Evolutionary conservation across 768 basidiomycete species (phyloP), one percentile per base, ranked within the genome.

Genomic region (Amanita pallidorosea): DNA sequence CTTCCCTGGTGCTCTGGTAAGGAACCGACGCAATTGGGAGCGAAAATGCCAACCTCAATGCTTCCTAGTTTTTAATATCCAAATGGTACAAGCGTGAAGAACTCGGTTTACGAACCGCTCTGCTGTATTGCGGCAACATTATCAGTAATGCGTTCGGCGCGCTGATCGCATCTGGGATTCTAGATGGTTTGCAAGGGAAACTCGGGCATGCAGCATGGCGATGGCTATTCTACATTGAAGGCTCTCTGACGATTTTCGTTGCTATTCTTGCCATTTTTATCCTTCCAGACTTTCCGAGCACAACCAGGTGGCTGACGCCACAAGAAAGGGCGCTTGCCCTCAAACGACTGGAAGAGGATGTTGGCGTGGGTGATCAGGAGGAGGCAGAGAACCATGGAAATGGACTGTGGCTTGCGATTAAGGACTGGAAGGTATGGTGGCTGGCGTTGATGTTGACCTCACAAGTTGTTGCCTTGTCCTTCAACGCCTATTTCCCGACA

Each of bases 61-160:
- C 37, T 29, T 53, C 38, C 4, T 36, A 70, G 72, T 82, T 81
- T 61, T 67, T 83, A 4, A 67, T 85, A 31, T 83, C 82, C 2
- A 83, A 81, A 65, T 83, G 88, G 90, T 92, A 91, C 67, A 88
- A 73, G 49, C 76, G 75, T 20, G 71, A 73, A 37, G 89, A 93
- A 63, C 69, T 92, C 29, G 88, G 85, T 13, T 67, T 81, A 44
- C 74, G 88, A 47, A 86, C 79, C 8, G 86, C 86, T 4, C 63
- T 86, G 37, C 70, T 91, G 17, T 79, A 75, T 35, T 86, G 83
- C 56, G 90, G 90, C 6, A 83, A 76, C 59, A 72, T 93, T 20
- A 81, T 91, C 54, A 84, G 82, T 52, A 94, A 92, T 65, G 90
- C 88, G 0, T 91, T 93, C 59, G 89, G 90, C 1, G 73, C 86